A percentile compares a stretch with the other conserved stretches of the same genome.
Conservation (phyloP, 352 stramenopile species). For the Phytopythium kandeliae region DNA sequence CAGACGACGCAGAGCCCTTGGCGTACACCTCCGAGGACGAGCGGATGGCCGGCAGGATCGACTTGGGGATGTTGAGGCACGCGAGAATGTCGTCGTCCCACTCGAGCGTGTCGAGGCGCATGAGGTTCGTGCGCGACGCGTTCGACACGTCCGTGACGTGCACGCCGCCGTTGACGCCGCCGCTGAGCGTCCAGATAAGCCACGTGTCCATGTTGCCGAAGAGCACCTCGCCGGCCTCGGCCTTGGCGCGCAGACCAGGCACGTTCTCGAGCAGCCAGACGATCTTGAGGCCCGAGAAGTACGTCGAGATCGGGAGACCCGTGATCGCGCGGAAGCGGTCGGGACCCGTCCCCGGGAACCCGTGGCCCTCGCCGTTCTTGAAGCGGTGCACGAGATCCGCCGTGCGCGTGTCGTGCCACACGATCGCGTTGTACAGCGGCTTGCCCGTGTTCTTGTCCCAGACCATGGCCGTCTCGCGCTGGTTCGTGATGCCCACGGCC, state of each 20-base stretch:
- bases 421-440: slow-evolving; percentile 98
- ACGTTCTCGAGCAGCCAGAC: slow-evolving; percentile 97
- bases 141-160: slow-evolving; percentile 99
- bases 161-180: slow-evolving; percentile 68
- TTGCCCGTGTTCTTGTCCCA: slow-evolving; percentile 96
- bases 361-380: slow-evolving; percentile 55
- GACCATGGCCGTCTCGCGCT: slow-evolving; percentile 97
- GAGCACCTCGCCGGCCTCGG: slow-evolving; percentile 80
- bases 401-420: slow-evolving; percentile 98
- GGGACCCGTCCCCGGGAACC: slow-evolving; percentile 39
- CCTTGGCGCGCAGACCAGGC: slow-evolving; percentile 76
- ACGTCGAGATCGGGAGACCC: slow-evolving; percentile 95
- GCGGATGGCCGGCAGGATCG: slow-evolving; percentile 90
- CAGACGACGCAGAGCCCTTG: slow-evolving; percentile 36
- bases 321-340: slow-evolving; percentile 83
- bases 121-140: slow-evolving; percentile 94
- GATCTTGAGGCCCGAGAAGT: slow-evolving; percentile 98
- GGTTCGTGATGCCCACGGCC: slow-evolving; percentile 98
- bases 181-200: slow-evolving; percentile 94
- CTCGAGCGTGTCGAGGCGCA: slow-evolving; percentile 88
- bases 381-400: slow-evolving; percentile 83
- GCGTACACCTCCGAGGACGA: slow-evolving; percentile 89
- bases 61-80: slow-evolving; percentile 82
- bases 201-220: slow-evolving; percentile 99
- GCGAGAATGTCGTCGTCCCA: slow-evolving; percentile 90